Conservation (phyloP, 1,139 yeast species). For the Candida pseudoviswanathii region DNA sequence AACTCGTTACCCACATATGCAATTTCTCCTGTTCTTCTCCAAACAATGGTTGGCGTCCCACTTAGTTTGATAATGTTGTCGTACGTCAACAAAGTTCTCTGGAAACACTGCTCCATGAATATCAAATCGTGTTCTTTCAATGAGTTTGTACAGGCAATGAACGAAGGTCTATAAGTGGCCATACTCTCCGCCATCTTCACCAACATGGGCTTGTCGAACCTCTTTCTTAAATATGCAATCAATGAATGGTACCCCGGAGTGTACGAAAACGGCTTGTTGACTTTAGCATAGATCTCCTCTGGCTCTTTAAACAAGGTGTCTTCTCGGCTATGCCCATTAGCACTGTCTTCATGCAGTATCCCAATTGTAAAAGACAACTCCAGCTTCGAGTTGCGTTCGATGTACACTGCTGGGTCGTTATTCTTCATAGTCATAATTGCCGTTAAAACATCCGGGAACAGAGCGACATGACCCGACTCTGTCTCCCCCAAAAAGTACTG, state of each 20-base stretch:
- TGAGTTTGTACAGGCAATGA: slow-evolving; percentile 89
- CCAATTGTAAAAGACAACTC: slow-evolving; percentile 59
- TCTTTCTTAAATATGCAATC: slow-evolving; percentile 66
- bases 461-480: slow-evolving; percentile 30
- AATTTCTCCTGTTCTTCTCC: slow-evolving; percentile 95
- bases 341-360: slow-evolving; percentile 41
- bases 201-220: slow-evolving; percentile 72
- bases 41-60: slow-evolving; percentile 93
- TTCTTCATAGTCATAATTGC: slow-evolving; percentile 47
- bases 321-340: slow-evolving; percentile 16
- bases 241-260: slow-evolving; percentile 89
- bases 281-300: slow-evolving; percentile 76
- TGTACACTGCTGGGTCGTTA: slow-evolving; percentile 43
- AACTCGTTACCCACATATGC: slow-evolving; percentile 94
- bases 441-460: slow-evolving; percentile 59
- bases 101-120: slow-evolving; percentile 96
- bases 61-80: slow-evolving; percentile 80
- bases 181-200: slow-evolving; percentile 85
- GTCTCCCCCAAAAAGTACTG: slow-evolving; percentile 61
- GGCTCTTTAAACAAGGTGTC: slow-evolving; percentile 57
- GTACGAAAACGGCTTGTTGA: slow-evolving; percentile 77
- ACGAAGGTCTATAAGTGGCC: slow-evolving; percentile 88
- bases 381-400: slow-evolving; percentile 44
- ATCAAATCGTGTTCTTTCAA: slow-evolving; percentile 87
- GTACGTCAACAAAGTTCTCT: slow-evolving; percentile 84